A percentile compares a stretch with the other conserved stretches of the same genome.
phyloP scores from a whole-genome alignment of 116 monocot genomes.

The Posidonia oceanica region DNA sequence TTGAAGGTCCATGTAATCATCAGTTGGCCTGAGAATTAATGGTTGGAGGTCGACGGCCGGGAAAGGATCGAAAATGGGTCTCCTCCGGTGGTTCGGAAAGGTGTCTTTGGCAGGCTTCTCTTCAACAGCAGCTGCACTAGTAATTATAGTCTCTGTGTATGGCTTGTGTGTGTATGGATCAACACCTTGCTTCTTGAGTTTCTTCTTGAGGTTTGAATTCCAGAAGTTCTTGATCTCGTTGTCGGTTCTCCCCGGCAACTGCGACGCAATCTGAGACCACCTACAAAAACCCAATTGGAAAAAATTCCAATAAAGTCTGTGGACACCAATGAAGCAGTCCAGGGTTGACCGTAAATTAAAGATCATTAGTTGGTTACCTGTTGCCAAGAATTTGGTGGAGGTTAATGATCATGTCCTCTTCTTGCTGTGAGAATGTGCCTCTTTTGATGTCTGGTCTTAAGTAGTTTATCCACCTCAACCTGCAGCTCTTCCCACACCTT shows the following conservation, averaged over 20 bases:
- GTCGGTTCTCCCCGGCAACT: constrained; percentile 3
- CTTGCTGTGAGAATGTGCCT: too few relatives aligned
- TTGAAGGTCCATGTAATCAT: background rate
- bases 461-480: too few relatives aligned
- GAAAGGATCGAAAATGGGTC: background rate
- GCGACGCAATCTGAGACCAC: constrained; percentile 1
- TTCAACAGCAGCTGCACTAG: background rate
- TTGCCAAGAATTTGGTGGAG: too few relatives aligned
- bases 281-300: too few relatives aligned
- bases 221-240: constrained; percentile 11
- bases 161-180: background rate
- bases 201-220: constrained; percentile 8
- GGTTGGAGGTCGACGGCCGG: background rate
- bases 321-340: too few relatives aligned
- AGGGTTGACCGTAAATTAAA: too few relatives aligned
- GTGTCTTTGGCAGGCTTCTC: background rate
- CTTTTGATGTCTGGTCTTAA: too few relatives aligned
- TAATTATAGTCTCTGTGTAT: too few relatives aligned
- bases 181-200: background rate
- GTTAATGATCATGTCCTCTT: too few relatives aligned
- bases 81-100: background rate
- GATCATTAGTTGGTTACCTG: too few relatives aligned
- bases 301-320: too few relatives aligned
- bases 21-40: background rate
- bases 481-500: too few relatives aligned